Base-by-base conservation (phyloP, 1,284 basidiomycete species). In the Farysia itapuensis region DNA sequence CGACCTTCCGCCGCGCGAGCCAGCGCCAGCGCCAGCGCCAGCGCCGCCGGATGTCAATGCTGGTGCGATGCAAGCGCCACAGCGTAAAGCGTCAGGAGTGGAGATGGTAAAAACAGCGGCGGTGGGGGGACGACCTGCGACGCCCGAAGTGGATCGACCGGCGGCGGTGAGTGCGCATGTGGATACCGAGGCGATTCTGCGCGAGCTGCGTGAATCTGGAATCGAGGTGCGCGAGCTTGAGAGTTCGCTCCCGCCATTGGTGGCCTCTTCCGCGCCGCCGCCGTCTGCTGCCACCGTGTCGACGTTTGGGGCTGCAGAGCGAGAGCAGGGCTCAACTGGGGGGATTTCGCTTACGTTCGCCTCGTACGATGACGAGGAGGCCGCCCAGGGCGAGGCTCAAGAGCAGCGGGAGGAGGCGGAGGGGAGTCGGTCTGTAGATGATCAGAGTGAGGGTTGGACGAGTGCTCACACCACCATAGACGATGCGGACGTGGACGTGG, bases 211-310 rank as follows among this genome's bases (percentile, higher is more conserved):
- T 11, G 59, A 68, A 37, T 64, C 64, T 12, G 70, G 70, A 2
- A 71, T 72, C 37, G 59, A 70, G 33, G 70, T 72, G 1, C 51
- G 45, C 28, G 70, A 72, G 47, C 57, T 72, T 7, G 43, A 70
- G 33, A 69, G 65, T 36, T 69, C 63, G 15, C 35, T 72, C 22
- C 70, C 70, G 4, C 63, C 66, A 15, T 53, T 72, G 9, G 42
- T 65, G 11, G 50, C 63, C 3, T 37, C 49, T 2, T 11, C 31
- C 11, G 26, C 26, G n/a, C 11, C 26, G n/a, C 26, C 26, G n/a
- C 11, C 26, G n/a, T 11, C 26, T 11, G 26, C 26, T 28, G 26
- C 26, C n/a, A n/a, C 26, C 26, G 26, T 28, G 11, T 11, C 11
- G 9, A n/a, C 11, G n/a, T 28, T 28, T 28, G 26, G 26, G n/a